Conservation (phyloP, 2,329 filamentous ascomycete genomes). For the Mollisiaceae sp. region DNA sequence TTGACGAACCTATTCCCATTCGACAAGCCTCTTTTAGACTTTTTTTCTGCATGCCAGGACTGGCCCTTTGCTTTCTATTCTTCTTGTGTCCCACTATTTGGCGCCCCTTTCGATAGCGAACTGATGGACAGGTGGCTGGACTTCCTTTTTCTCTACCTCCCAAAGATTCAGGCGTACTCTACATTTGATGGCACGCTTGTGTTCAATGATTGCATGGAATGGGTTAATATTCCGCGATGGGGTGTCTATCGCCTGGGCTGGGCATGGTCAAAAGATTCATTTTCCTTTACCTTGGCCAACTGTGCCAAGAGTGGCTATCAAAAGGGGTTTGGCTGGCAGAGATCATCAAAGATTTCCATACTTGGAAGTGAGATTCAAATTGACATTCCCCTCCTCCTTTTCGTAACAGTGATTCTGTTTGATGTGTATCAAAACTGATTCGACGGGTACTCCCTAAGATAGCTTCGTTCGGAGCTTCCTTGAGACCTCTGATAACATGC, state of each 20-base stretch:
- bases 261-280: constrained; percentile 43
- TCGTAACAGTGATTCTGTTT: background rate
- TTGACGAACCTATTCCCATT: constrained; percentile 34
- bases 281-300: constrained; percentile 38
- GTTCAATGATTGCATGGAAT: constrained; percentile 43
- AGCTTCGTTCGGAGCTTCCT: background rate
- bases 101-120: constrained; percentile 37
- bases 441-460: background rate
- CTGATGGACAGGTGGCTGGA: constrained; percentile 41
- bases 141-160: constrained; percentile 41
- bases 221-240: constrained; percentile 40
- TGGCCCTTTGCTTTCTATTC: constrained; percentile 42
- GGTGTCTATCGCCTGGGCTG: constrained; percentile 39
- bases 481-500: background rate
- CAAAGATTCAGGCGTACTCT: constrained; percentile 44
- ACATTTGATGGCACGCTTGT: constrained; percentile 42
- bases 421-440: background rate
- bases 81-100: constrained; percentile 42
- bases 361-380: constrained; percentile 37
- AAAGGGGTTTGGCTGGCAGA: constrained; percentile 41
- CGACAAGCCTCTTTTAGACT: constrained; percentile 41
- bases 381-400: constrained; percentile 30
- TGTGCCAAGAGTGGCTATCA: constrained; percentile 40
- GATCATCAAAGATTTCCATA: constrained; percentile 43
- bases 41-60: constrained; percentile 42